phyloP scores from a whole-genome alignment of 345 rosid genomes.

The Brassica rapa region DNA sequence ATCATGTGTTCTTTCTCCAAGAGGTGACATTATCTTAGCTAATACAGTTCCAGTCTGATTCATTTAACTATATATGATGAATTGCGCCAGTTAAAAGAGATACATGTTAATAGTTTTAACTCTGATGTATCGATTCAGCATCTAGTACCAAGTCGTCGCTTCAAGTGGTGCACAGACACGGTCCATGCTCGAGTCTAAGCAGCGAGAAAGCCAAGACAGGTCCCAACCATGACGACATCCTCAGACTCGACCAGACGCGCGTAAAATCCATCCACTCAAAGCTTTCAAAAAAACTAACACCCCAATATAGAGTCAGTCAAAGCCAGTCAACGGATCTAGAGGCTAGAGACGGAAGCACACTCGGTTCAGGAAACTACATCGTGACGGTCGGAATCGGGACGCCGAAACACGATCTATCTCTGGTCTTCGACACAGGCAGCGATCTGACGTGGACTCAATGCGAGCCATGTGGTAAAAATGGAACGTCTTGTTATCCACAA shows the following conservation, averaged over 20 bases:
- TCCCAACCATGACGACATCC: not conserved
- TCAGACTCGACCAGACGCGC: not conserved
- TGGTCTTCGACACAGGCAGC: not conserved
- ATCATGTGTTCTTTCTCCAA: not conserved
- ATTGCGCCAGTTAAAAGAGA: not conserved
- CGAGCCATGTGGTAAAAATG: not conserved
- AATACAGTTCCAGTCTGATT: not conserved
- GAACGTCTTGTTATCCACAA: not conserved
- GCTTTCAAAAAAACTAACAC: not conserved
- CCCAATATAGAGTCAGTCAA: not conserved
- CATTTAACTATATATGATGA: not conserved
- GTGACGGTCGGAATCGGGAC: not conserved
- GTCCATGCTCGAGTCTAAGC: not conserved
- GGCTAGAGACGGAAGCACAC: not conserved
- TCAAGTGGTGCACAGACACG: not conserved
- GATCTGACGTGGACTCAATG: not conserved
- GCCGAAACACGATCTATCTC: not conserved
- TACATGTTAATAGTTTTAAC: not conserved
- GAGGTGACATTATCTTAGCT: not conserved
- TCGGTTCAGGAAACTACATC: not conserved
- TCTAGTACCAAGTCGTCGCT: not conserved
- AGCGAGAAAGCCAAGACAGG: not conserved
- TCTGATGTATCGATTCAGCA: not conserved
- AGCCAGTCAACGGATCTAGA: conserved; percentile 25
- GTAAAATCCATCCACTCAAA: not conserved